These are phyloP conservation scores for Leucaena leucocephala DNA, from an alignment of 306 rosid genomes.

Conservation along the genomic window DNA sequence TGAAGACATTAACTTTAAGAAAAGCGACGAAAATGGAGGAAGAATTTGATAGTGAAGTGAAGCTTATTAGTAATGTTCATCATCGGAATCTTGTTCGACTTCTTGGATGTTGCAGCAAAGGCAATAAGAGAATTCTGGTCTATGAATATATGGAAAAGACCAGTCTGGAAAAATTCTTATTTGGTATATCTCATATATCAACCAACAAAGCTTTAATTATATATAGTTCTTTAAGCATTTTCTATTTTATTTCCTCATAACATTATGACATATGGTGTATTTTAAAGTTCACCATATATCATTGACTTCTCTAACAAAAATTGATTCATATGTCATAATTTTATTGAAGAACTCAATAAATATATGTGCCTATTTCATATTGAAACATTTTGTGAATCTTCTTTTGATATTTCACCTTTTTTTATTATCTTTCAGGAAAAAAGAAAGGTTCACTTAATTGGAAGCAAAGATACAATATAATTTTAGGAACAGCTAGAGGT, in stretches of 20 bases:
- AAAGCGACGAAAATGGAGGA: constrained; percentile 28
- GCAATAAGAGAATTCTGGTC: constrained; percentile 48
- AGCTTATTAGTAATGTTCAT: constrained; percentile 56
- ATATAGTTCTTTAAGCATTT: background rate
- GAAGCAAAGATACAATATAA: constrained; percentile 44
- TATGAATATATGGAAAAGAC: constrained; percentile 50
- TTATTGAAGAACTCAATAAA: too few relatives aligned
- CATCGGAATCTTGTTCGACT: constrained; percentile 52
- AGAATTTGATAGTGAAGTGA: constrained; percentile 49
- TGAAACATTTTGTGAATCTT: background rate
- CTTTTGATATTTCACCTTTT: background rate
- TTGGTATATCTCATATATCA: constrained; percentile 33
- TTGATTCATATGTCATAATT: too few relatives aligned
- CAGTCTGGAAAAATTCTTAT: constrained; percentile 52
- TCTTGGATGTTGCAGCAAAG: constrained; percentile 52
- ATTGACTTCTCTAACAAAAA: too few relatives aligned
- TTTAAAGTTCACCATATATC: background rate
- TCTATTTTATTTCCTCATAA: background rate
- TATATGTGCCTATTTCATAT: too few relatives aligned
- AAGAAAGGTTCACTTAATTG: constrained; percentile 46
- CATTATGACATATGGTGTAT: background rate
- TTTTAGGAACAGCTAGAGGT: constrained; percentile 45
- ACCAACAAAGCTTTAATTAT: background rate
- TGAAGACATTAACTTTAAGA: constrained; percentile 44
- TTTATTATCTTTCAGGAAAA: constrained; percentile 18